Evolutionary conservation across 768 basidiomycete genomes (phyloP).

Genomic region (Mycena rosella): DNA sequence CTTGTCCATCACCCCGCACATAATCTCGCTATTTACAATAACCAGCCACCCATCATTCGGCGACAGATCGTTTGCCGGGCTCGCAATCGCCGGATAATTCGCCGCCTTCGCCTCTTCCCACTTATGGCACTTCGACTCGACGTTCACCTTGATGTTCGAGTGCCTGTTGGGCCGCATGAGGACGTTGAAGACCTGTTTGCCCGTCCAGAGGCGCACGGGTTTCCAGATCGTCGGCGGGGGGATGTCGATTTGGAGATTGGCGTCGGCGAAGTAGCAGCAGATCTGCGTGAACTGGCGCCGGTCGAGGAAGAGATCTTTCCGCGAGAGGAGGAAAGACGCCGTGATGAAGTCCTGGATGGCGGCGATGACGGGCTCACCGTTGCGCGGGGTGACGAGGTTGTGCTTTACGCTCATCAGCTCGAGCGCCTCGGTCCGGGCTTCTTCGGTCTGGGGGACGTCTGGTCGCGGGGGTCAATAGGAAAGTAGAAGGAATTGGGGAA

Average conservation of each 20-base stretch:
- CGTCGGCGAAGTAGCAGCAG: conserved; percentile 94
- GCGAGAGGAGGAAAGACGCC: conserved; percentile 94
- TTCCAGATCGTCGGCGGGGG: conserved; percentile 97
- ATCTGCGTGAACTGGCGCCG: conserved; percentile 96
- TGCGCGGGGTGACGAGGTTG: conserved; percentile 97
- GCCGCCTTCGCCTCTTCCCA: conserved; percentile 78
- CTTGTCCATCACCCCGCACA: conserved; percentile 99
- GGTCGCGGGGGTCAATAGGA: background rate
- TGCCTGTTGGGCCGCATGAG: conserved; percentile 94
- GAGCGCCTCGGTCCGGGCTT: conserved; percentile 95
- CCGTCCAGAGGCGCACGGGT: conserved; percentile 94
- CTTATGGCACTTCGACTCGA: conserved; percentile 96
- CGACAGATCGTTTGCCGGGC: conserved; percentile 83
- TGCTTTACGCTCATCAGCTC: conserved; percentile 98
- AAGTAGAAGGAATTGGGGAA: background rate
- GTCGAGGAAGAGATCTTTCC: conserved; percentile 93
- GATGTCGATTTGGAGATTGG: conserved; percentile 91
- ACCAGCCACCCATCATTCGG: conserved; percentile 99
- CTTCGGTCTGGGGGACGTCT: conserved; percentile 99
- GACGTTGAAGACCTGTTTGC: conserved; percentile 98
- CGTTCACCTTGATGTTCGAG: conserved; percentile 89
- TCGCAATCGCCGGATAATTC: conserved; percentile 71
- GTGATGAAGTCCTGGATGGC: conserved; percentile 99
- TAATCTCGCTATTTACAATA: conserved; percentile 96
- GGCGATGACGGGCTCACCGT: conserved; percentile 98